Conservation (phyloP, 306 rosid species). For the Fragaria nilgerrensis region DNA sequence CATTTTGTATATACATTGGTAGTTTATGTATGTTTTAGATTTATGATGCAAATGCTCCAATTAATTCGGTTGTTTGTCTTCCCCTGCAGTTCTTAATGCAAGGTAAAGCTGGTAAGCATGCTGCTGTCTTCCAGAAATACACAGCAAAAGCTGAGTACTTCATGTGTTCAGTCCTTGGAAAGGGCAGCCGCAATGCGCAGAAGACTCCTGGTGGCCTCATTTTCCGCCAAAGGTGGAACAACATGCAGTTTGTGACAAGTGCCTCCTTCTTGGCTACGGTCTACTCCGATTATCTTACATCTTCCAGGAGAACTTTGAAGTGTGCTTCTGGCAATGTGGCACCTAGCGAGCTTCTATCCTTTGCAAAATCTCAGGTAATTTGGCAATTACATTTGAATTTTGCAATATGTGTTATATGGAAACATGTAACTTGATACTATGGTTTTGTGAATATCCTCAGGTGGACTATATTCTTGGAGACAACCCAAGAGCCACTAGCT, state of each 20-base stretch:
- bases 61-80: slow-evolving; percentile 1
- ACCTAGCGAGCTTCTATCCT: slow-evolving; percentile 62
- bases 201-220: slow-evolving; percentile 94
- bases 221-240: slow-evolving; percentile 90
- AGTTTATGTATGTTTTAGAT: not conserved
- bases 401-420: not conserved
- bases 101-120: slow-evolving; percentile 71
- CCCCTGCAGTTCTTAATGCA: slow-evolving; percentile 67
- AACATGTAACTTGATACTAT: not conserved
- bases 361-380: slow-evolving; percentile 79
- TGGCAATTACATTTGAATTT: not conserved
- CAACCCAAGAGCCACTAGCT: slow-evolving; percentile 94
- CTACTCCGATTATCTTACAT: slow-evolving; percentile 80
- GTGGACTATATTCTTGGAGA: slow-evolving; percentile 95
- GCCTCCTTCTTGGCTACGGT: slow-evolving; percentile 80
- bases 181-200: slow-evolving; percentile 59
- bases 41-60: not conserved
- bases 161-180: slow-evolving; percentile 82
- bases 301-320: slow-evolving; percentile 44
- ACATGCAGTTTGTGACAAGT: slow-evolving; percentile 88
- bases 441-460: slow-evolving; percentile 35
- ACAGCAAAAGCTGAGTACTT: slow-evolving; percentile 72
- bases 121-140: slow-evolving; percentile 62
- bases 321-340: slow-evolving; percentile 65
- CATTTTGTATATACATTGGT: not conserved